phyloP scores from a whole-genome alignment of 208 protist species.

The Acanthamoeba lenticulata region DNA sequence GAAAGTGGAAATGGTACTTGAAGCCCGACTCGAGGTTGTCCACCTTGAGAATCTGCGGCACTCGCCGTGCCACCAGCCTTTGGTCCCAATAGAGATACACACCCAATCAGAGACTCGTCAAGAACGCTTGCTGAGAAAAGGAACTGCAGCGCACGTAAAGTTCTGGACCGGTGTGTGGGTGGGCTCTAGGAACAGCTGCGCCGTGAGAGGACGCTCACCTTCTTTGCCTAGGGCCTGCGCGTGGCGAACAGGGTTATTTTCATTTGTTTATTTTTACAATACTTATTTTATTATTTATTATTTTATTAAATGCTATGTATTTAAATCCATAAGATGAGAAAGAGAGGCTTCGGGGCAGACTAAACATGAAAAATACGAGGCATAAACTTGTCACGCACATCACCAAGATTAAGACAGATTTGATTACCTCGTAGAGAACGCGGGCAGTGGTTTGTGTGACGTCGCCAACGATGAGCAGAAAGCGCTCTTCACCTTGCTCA shows the following conservation, averaged over 20 bases:
- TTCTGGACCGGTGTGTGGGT: neutral
- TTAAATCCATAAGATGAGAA: neutral
- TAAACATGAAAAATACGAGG: neutral
- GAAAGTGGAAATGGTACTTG: neutral
- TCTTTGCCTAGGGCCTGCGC: neutral
- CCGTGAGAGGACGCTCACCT: neutral
- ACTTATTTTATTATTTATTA: neutral
- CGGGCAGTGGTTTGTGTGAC: neutral
- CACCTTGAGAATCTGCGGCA: neutral
- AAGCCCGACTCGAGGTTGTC: neutral
- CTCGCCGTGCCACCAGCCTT: neutral
- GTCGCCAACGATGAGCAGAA: slow-evolving; percentile 19
- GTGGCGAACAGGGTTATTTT: too few relatives aligned
- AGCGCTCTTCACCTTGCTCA: neutral
- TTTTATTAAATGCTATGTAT: neutral
- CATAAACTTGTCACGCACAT: too few relatives aligned
- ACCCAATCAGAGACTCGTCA: too few relatives aligned
- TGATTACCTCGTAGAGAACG: slow-evolving; percentile 4
- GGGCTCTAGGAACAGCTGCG: neutral
- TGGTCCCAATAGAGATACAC: too few relatives aligned
- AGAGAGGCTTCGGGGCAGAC: too few relatives aligned
- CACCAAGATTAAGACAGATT: neutral
- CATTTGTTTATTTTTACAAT: too few relatives aligned
- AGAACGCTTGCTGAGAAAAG: neutral
- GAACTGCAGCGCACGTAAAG: neutral